phyloP scores from a whole-genome alignment of 805 yeast species.

The Starmerella davenportii region DNA sequence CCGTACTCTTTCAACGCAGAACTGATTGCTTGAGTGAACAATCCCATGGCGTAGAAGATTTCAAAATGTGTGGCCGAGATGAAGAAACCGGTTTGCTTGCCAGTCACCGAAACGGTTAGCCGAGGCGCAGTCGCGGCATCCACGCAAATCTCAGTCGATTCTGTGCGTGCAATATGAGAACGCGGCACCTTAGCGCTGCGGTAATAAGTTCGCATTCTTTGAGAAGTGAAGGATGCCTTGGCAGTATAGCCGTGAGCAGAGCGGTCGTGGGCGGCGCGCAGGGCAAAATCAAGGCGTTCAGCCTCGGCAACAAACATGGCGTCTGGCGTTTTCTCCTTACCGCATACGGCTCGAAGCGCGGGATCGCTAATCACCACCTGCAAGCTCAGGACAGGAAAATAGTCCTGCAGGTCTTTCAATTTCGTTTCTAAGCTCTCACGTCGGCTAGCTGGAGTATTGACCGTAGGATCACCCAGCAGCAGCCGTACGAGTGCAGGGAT shows the following conservation, averaged over 20 bases:
- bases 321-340: conserved; percentile 3
- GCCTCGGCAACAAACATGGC: conserved; percentile 23
- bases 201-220: conserved; percentile 17
- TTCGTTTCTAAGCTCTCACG: background rate
- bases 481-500: conserved; percentile 20
- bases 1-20: background rate
- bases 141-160: conserved; percentile 14
- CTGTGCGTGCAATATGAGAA: conserved; percentile 18
- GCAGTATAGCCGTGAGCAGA: conserved; percentile 8
- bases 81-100: conserved; percentile 16
- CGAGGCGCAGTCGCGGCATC: conserved; percentile 19
- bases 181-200: conserved; percentile 17
- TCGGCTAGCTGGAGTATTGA: background rate
- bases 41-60: conserved; percentile 21
- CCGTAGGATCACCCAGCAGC: conserved; percentile 3
- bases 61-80: conserved; percentile 20
- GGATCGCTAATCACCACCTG: conserved; percentile 13
- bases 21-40: conserved; percentile 3
- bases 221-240: conserved; percentile 8
- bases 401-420: background rate
- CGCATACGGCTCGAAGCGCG: conserved; percentile 16
- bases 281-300: conserved; percentile 20
- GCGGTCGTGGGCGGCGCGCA: conserved; percentile 19
- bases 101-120: conserved; percentile 17
- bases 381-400: conserved; percentile 13